These are phyloP conservation scores for Oryza rufipogon DNA, from an alignment of 176 grass and related monocot species.

Conservation along the genomic window DNA sequence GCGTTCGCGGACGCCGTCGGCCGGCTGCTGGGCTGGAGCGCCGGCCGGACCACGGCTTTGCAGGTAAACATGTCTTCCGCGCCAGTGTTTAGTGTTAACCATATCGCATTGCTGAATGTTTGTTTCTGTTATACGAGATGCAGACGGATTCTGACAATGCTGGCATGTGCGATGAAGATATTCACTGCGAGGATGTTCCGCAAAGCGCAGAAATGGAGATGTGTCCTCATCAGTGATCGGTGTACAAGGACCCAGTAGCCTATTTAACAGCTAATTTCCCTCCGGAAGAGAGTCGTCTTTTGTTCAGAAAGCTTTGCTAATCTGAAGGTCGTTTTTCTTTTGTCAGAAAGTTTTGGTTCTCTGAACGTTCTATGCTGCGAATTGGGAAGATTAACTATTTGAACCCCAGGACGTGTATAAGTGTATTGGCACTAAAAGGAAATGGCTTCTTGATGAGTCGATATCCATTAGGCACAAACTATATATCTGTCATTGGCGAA, in stretches of 20 bases:
- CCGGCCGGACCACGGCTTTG: constrained; percentile 27
- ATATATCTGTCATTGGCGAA: not conserved
- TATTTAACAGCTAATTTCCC: not conserved
- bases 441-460: not conserved
- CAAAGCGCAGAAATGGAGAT: constrained; percentile 45
- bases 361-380: not conserved
- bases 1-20: constrained; percentile 51
- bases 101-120: constrained; percentile 16
- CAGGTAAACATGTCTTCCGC: constrained; percentile 17
- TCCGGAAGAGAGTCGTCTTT: not conserved
- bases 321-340: not conserved
- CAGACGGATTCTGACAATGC: constrained; percentile 32
- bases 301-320: not conserved
- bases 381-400: not conserved
- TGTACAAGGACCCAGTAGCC: not conserved
- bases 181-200: constrained; percentile 15
- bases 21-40: constrained; percentile 49
- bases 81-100: not conserved
- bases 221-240: not conserved
- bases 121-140: constrained; percentile 10
- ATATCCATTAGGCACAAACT: not conserved
- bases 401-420: not conserved
- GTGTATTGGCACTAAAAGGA: not conserved
- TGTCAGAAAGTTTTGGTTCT: not conserved
- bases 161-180: constrained; percentile 36